phyloP scores from a whole-genome alignment of 495 filamentous ascomycete species.

The Poronia punctata region DNA sequence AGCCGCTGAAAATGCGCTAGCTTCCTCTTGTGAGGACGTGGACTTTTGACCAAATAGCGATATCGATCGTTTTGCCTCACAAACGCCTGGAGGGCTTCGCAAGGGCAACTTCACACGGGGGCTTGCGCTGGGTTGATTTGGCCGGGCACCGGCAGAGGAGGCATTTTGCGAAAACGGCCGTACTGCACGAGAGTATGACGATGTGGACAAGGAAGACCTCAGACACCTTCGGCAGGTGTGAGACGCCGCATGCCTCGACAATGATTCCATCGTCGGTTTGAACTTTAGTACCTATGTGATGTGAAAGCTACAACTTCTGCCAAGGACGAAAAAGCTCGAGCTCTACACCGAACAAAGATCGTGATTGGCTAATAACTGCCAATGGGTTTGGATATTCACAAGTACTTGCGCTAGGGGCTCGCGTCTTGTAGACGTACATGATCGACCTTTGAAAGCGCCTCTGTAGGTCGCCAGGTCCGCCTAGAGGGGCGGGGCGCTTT shows the following conservation, averaged over 20 bases:
- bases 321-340: background rate
- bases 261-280: constrained; percentile 15
- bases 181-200: constrained; percentile 11
- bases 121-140: constrained; percentile 1
- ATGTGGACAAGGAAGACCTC: constrained; percentile 12
- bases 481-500: no score
- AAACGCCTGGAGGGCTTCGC: background rate
- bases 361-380: constrained; percentile 1
- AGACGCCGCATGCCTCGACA: constrained; percentile 14
- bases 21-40: constrained; percentile 10
- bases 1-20: constrained; percentile 9
- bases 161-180: constrained; percentile 16
- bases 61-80: constrained; percentile 11
- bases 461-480: no score
- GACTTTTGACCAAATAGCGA: constrained; percentile 19
- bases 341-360: background rate
- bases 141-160: background rate
- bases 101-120: background rate
- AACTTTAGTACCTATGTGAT: background rate
- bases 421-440: no score
- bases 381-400: no score
- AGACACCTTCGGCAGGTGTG: constrained; percentile 21
- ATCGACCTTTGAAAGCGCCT: no score
- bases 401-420: no score
- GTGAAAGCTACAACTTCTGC: background rate